Evolutionary conservation across 2,329 filamentous ascomycete genomes (phyloP).

Genomic region (Pseudopithomyces chartarum): DNA sequence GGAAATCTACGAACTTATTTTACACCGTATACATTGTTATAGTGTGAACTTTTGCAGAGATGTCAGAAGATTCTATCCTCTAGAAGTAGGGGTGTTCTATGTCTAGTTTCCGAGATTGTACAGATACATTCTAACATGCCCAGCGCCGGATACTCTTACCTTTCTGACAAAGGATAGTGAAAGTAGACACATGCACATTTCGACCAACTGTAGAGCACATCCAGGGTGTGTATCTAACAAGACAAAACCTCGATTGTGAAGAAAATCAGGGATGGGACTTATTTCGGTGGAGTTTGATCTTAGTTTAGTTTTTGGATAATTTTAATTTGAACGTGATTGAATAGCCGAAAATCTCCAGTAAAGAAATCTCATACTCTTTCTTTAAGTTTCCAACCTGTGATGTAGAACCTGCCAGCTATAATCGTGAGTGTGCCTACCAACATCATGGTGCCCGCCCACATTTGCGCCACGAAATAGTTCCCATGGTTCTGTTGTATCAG

Average conservation of each 20-base stretch:
- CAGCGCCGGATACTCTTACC: slow-evolving; percentile 29
- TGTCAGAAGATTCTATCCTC: too few species aligned
- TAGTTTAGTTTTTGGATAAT: too few species aligned
- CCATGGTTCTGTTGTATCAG: slow-evolving; percentile 49
- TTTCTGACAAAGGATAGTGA: slow-evolving; percentile 32
- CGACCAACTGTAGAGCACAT: slow-evolving; percentile 26
- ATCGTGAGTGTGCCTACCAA: slow-evolving; percentile 34
- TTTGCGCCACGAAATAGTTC: slow-evolving; percentile 51
- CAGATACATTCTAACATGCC: slow-evolving; percentile 11
- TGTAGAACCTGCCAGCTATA: slow-evolving; percentile 31
- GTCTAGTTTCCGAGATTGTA: slow-evolving; percentile 28
- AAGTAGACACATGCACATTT: slow-evolving; percentile 28
- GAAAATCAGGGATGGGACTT: not conserved
- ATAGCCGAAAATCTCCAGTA: not conserved
- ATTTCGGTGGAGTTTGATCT: not conserved
- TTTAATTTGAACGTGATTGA: too few species aligned
- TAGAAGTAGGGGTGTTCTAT: slow-evolving; percentile 33
- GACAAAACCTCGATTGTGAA: not conserved
- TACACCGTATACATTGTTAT: too few species aligned
- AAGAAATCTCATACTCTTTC: slow-evolving; percentile 26
- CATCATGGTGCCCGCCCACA: slow-evolving; percentile 45
- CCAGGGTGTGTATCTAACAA: slow-evolving; percentile 23
- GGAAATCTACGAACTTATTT: too few species aligned
- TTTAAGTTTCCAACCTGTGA: slow-evolving; percentile 35
- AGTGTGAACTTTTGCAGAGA: too few species aligned